Evolutionary conservation across 2,329 filamentous ascomycete genomes (phyloP), one percentile per base, ranked within the genome.

Genomic region (Metarhizium brunneum): DNA sequence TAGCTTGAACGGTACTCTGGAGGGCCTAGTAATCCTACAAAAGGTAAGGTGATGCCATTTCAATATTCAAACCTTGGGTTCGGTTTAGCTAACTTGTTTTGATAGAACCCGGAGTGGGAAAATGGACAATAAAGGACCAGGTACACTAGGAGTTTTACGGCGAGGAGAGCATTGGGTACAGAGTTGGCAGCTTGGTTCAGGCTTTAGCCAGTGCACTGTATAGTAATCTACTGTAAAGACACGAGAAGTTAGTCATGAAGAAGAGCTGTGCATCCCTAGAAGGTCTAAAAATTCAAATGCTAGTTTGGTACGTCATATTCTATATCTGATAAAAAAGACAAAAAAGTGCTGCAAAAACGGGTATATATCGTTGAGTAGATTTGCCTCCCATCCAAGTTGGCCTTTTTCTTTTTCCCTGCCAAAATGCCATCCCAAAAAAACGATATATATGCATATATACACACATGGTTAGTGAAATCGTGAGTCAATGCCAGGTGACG

Each of bases 1-100:
- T 61, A 90, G 88, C 72, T 76, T 99, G 67, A 95, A 86, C 69
- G 94, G 85, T 75, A 95, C 86, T 54, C 79, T 99, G 59, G 94
- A 99, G 75, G 94, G 94, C 36, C 79, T 99, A 65, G 92, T 96
- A 56, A 97, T 99, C 71, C 77, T 99, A 72, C 87, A 88, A 79
- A 97, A 97, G 90, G 92, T 95, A 80, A 74, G 82, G 62, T 35
- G 38, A 32, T 14, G 20, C 20, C 8, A 45, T 45, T 7, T 20
- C 16, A 4, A 10, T 18, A 20, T 18, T 18, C 3, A 8, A 8
- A 45, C 6, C 16, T 2, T 18, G n/a, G 3, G 7, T 7, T n/a
- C 29, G 11, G 25, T 25, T 32, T 25, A 14, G 50, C 61, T 66
- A 58, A 67, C 59, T 25, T 43, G 6, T 18, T 30, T 45, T 29